A percentile compares a stretch with the other conserved stretches of the same genome.
phyloP scores from a whole-genome alignment of 148 eudicot species.

The Nepenthes gracilis region DNA sequence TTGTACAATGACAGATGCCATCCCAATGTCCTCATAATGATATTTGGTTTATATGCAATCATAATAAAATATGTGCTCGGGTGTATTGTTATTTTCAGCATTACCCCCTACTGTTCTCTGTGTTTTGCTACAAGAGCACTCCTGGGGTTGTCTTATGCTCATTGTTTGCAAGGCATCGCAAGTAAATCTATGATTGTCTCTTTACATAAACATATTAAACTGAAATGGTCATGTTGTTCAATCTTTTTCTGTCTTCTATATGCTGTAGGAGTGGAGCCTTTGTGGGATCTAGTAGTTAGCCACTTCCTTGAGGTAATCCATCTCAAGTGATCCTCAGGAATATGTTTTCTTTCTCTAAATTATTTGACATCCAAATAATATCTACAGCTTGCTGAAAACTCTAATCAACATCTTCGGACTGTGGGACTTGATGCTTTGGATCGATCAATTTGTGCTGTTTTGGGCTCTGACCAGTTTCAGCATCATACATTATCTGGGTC shows the following conservation, averaged over 20 bases:
- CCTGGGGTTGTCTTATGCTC: no score
- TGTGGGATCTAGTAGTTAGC: constrained; percentile 78
- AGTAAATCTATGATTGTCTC: background rate
- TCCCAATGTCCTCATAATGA: no score
- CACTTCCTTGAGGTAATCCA: constrained; percentile 81
- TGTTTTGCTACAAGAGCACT: no score
- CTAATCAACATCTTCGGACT: constrained; percentile 58
- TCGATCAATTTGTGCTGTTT: constrained; percentile 83
- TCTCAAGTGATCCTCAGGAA: background rate
- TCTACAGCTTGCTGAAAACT: constrained; percentile 75
- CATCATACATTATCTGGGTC: constrained; percentile 28
- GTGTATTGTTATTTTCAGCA: no score
- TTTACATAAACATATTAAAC: background rate
- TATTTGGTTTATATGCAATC: no score
- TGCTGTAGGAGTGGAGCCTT: constrained; percentile 80
- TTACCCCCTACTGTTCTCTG: no score
- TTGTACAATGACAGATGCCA: no score
- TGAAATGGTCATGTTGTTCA: background rate
- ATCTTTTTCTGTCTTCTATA: constrained; percentile 2
- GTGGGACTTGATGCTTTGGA: constrained; percentile 91
- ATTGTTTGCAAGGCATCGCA: no score
- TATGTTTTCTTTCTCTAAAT: background rate
- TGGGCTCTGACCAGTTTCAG: constrained; percentile 79
- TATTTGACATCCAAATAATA: constrained; percentile 7
- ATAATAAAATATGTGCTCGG: no score